Evolutionary conservation across 192 early-diverging fungal genomes (phyloP).

Genomic region (Geranomyces michiganensis): DNA sequence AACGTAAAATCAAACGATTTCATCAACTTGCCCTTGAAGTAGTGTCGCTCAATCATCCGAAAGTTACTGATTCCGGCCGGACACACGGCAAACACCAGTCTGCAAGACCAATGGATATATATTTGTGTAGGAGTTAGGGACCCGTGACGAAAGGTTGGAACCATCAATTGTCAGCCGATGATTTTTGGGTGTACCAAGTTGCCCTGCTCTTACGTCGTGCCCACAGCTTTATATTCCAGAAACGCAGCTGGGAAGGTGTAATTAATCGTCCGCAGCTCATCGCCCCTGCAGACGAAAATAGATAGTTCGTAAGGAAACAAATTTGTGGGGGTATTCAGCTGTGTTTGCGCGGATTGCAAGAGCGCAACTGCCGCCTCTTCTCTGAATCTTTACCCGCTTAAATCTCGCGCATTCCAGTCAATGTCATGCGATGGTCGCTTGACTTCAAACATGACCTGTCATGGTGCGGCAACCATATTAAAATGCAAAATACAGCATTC

Average conservation of each 20-base stretch:
- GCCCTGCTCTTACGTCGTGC: constrained; percentile 48
- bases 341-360: too few species aligned
- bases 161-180: too few species aligned
- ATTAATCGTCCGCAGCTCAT: constrained; percentile 32
- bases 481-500: not conserved
- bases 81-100: constrained; percentile 57
- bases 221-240: constrained; percentile 29
- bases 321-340: too few species aligned
- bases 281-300: constrained; percentile 15
- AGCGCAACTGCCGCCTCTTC: too few species aligned
- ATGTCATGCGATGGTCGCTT: constrained; percentile 40
- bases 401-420: constrained; percentile 34
- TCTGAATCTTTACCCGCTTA: too few species aligned
- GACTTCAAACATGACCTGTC: constrained; percentile 50
- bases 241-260: constrained; percentile 40
- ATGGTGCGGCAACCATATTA: not conserved
- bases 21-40: constrained; percentile 54
- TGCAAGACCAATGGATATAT: too few species aligned
- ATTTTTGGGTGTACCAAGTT: too few species aligned
- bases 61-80: constrained; percentile 48
- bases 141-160: not conserved
- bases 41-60: constrained; percentile 62
- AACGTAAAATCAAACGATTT: constrained; percentile 61
- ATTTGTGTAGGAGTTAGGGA: not conserved
- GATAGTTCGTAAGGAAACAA: not conserved